phyloP scores from a whole-genome alignment of 2,329 filamentous ascomycete genomes.

The Monosporascus sp. region DNA sequence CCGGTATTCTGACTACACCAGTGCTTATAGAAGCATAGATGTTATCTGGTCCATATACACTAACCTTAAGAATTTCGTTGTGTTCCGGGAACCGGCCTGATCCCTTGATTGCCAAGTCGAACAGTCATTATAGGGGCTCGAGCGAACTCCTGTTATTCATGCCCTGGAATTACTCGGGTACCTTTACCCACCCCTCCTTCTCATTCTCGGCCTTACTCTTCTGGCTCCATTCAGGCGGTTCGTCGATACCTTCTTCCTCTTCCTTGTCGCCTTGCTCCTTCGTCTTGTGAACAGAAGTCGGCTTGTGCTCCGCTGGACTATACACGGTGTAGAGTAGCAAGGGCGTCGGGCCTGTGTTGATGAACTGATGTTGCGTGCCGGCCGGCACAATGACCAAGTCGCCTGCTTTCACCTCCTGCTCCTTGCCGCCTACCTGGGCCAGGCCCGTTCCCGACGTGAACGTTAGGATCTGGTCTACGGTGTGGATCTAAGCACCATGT shows the following conservation, averaged over 20 bases:
- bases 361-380: conserved; percentile 61
- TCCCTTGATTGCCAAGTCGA: too few species aligned
- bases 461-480: conserved; percentile 60
- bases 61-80: too few species aligned
- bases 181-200: conserved; percentile 48
- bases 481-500: conserved; percentile 37
- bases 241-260: conserved; percentile 57
- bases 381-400: conserved; percentile 49
- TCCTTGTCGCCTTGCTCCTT: conserved; percentile 60
- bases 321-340: conserved; percentile 61
- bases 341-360: conserved; percentile 55
- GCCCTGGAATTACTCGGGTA: background rate
- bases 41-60: too few species aligned
- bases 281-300: conserved; percentile 55
- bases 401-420: conserved; percentile 41
- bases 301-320: conserved; percentile 56
- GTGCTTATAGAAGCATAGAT: too few species aligned
- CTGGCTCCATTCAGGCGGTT: conserved; percentile 54
- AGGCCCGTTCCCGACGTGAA: conserved; percentile 57
- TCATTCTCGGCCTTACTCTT: conserved; percentile 55
- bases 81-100: too few species aligned
- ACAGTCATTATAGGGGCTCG: too few species aligned
- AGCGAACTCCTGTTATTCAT: too few species aligned
- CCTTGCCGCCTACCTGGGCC: conserved; percentile 54
- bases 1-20: too few species aligned